Evolutionary conservation across 345 rosid species (phyloP), one percentile per base, ranked within the genome.

Genomic region (Abelmoschus esculentus): DNA sequence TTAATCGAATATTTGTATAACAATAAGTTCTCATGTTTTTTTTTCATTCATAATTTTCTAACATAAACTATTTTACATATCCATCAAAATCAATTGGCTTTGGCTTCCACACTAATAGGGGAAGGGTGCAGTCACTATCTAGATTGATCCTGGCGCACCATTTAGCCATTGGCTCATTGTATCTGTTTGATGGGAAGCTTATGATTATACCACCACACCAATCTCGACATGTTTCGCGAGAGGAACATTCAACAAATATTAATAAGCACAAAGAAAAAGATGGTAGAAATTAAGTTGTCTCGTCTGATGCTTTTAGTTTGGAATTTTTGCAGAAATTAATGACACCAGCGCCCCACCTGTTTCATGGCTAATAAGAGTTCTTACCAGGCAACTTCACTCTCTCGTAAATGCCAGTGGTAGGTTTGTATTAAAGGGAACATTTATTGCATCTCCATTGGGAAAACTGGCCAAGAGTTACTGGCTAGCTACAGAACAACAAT

Each of bases 261-360:
- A 22, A 22, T 22, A 22, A 22, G 26, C 26, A 22, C 26, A 22
- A 22, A 22, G 26, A 22, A 22, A 22, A 22, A 22, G 26, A 22
- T 22, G 26, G 26, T 22, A 22, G 26, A 22, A 22, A 22, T 22
- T 22, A 63, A 19, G 36, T 19, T 10, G 50, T 6, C 53, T 61
- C 14, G 6, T 28, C 19, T 3, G 17, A 10, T 44, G 26, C 34
- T 18, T 3, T 14, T 55, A 13, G 3, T 46, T 7, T 22, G 22
- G 55, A 28, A 46, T 4, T 47, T 65, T 10, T 18, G 52, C n/a
- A 63, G 1, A 19, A 42, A 34, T 15, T 62, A 40, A 3, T 28
- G 56, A 47, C 56, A 14, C 55, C 55, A 66, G 69, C 40, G 14
- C 60, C 9, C 69, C 31, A 53, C 55, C 69, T 15, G 22, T 49